Percentiles rank a stretch among this genome's conserved stretches.
These are phyloP conservation scores for Dillenia suffruticosa DNA, from an alignment of 164 flowering plant genomes.

Conservation along the genomic window DNA sequence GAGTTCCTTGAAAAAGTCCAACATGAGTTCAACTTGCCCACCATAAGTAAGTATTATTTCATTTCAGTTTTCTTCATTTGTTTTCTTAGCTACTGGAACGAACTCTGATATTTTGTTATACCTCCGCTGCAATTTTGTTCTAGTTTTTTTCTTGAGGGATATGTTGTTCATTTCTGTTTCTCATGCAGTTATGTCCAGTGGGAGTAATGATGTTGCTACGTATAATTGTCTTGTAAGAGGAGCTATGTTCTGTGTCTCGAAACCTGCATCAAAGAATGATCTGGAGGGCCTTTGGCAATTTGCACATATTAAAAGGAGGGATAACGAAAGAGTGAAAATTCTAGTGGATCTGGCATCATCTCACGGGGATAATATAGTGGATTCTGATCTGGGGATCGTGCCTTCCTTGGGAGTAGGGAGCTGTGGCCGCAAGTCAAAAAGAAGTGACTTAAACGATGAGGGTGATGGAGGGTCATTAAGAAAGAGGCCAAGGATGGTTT, in stretches of 20 bases:
- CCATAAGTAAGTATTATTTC: conserved; percentile 13
- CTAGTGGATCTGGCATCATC: no score
- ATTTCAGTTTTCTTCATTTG: neutral
- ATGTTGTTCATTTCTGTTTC: neutral
- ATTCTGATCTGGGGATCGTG: neutral
- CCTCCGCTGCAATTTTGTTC: neutral
- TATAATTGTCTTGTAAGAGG: conserved; percentile 11
- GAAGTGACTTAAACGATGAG: neutral
- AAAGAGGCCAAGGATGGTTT: conserved; percentile 18
- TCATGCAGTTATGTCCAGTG: conserved; percentile 23
- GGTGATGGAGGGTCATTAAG: neutral
- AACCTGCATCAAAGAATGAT: conserved; percentile 10
- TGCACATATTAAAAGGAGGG: neutral
- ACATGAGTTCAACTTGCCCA: conserved; percentile 11
- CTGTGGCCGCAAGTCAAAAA: neutral
- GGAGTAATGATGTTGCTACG: conserved; percentile 4
- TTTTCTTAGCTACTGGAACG: no score
- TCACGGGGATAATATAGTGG: neutral
- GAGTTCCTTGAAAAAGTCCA: conserved; percentile 14
- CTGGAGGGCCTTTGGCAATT: conserved; percentile 17
- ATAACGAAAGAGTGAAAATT: neutral
- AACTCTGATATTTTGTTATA: no score
- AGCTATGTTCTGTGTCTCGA: conserved; percentile 9
- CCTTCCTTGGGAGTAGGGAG: neutral
- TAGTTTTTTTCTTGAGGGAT: neutral